Evolutionary conservation across 345 rosid species (phyloP).

Genomic region (Brassica carinata): DNA sequence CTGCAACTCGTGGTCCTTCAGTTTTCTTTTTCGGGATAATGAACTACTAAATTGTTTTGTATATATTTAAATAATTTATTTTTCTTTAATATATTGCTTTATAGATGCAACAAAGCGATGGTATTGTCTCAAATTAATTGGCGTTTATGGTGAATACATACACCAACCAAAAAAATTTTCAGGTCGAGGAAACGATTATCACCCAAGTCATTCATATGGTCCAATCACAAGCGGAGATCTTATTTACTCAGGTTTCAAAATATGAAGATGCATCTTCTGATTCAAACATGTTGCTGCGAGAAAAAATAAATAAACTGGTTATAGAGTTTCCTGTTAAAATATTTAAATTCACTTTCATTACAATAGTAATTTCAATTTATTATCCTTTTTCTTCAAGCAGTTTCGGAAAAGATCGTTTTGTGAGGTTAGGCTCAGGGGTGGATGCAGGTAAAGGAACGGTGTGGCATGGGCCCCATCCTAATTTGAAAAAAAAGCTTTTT

Average conservation of each 20-base stretch:
- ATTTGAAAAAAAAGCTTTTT: too few species aligned
- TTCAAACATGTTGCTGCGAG: not conserved
- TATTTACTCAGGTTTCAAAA: not conserved
- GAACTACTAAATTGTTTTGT: not conserved
- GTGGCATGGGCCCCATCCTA: too few species aligned
- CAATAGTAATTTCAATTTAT: too few species aligned
- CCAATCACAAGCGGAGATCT: not conserved
- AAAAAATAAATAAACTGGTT: not conserved
- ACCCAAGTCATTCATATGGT: not conserved
- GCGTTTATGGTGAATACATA: not conserved
- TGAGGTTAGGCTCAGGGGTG: not conserved
- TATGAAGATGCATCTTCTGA: not conserved
- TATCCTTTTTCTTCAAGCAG: not conserved
- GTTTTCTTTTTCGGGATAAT: not conserved
- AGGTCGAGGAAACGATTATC: not conserved
- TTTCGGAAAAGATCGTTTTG: too few species aligned
- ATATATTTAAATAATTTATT: too few species aligned
- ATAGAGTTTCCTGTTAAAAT: not conserved
- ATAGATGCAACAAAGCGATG: not conserved
- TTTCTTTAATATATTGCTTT: too few species aligned
- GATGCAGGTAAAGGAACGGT: too few species aligned
- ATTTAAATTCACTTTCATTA: not conserved
- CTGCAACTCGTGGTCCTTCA: not conserved
- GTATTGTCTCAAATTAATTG: not conserved
- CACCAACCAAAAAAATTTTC: not conserved